Base-by-base conservation (phyloP, 495 filamentous ascomycete species). In the Pyrenopolyporus hunteri region DNA sequence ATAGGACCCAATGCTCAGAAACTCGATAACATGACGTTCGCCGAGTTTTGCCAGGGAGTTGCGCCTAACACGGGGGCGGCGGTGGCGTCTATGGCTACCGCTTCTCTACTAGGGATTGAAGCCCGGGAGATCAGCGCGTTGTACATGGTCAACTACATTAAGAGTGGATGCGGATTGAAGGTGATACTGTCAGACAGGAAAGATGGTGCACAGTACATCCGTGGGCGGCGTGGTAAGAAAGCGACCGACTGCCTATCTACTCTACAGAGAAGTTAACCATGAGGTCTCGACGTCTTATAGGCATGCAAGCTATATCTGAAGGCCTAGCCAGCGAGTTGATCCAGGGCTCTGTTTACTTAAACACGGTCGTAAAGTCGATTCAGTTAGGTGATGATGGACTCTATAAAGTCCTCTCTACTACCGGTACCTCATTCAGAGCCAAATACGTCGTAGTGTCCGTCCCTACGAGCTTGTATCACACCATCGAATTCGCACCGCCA, bases 71-170 rank as follows among this genome's bases (percentile, higher is more conserved):
- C 54, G n/a, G 70, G 65, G 8, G 7, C 67, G 8, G 57, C 42
- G 33, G 70, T 54, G 9, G 70, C 69, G 3, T 60, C 64, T 9
- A 62, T 74, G 40, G 76, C 72, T 66, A 69, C 68, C 0, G 66
- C 71, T 1, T 75, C 71, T 8, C 76, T 82, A 70, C 69, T 80
- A 0, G 78, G 78, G 2, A 59, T 73, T 22, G 77, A 81, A 13
- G 25, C 40, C 2, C 1, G 36, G 0, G 76, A 83, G 6, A 50
- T 84, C 17, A 76, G 71, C 37, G 75, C 76, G 4, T 53, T 78
- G 0, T 84, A 67, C 51, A 77, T 83, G 59, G 63, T 85, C n/a
- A 73, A 78, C 39, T 82, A 83, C 64, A 76, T 75, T 69, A 73
- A 74, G 50, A 70, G 70, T 19, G 75, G 75, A 1, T 73, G 72